Evolutionary conservation across 345 rosid species (phyloP).

Genomic region (Pistacia vera): DNA sequence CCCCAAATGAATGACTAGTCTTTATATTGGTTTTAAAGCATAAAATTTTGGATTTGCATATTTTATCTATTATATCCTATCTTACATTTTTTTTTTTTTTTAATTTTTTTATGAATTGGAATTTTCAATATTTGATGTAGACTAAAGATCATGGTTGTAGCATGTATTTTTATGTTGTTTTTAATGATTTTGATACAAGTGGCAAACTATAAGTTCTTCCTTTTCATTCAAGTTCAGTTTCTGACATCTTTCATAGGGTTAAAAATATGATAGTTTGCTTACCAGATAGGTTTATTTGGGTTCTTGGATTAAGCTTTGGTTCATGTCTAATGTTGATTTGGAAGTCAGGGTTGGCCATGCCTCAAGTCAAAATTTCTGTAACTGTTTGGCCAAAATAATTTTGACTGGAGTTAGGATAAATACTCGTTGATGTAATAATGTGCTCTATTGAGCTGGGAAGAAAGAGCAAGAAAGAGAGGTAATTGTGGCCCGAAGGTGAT

Average conservation of each 20-base stretch:
- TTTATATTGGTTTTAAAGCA: slow-evolving; percentile 4
- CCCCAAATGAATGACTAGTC: slow-evolving; percentile 6
- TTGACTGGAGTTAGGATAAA: neutral
- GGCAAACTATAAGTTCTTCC: neutral
- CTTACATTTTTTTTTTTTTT: neutral
- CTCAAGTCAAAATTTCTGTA: neutral
- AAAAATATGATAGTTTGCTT: neutral
- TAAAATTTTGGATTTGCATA: neutral
- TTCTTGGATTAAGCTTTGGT: neutral
- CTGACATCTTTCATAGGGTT: neutral
- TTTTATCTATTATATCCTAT: neutral
- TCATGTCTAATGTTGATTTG: neutral
- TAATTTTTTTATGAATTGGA: neutral
- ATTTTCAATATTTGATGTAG: neutral
- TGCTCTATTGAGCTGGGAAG: neutral
- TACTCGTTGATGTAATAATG: neutral
- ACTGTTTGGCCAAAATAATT: neutral
- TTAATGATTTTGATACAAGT: neutral
- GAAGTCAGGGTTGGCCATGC: neutral
- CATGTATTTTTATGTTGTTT: neutral
- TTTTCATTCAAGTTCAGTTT: neutral
- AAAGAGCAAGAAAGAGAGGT: neutral
- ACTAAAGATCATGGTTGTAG: neutral
- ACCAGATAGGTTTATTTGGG: neutral
- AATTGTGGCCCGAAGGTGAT: neutral